Evolutionary conservation across 371 early-diverging fungal genomes (phyloP).

Genomic region (Mucor piriformis): DNA sequence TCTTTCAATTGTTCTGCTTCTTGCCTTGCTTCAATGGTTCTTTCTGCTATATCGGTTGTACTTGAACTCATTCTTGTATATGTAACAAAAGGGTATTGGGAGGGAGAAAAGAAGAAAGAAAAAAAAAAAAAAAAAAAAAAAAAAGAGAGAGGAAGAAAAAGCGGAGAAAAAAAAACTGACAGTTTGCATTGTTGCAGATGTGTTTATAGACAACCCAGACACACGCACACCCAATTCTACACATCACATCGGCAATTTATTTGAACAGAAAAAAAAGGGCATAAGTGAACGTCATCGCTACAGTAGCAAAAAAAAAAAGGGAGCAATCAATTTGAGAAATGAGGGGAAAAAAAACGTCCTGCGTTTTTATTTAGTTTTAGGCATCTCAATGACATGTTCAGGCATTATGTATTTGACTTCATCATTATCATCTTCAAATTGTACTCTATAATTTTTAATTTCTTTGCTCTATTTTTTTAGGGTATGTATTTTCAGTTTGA

Average conservation of each 20-base stretch:
- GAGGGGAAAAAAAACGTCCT: neutral
- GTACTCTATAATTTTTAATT: constrained; percentile 51
- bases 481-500: too few relatives aligned
- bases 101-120: neutral
- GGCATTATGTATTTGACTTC: constrained; percentile 51
- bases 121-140: neutral
- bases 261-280: neutral
- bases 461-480: constrained; percentile 48
- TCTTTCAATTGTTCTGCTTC: constrained; percentile 96
- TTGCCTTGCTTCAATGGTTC: constrained; percentile 87
- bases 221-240: too few relatives aligned
- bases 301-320: neutral
- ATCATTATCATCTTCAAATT: constrained; percentile 71
- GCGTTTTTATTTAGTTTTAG: constrained; percentile 43
- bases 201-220: too few relatives aligned
- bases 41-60: constrained; percentile 80
- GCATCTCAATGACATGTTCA: constrained; percentile 61
- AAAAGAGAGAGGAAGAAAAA: too few relatives aligned
- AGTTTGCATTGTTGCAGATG: too few relatives aligned
- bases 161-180: neutral
- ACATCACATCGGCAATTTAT: too few relatives aligned
- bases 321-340: too few relatives aligned
- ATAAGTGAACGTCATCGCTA: too few relatives aligned
- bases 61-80: constrained; percentile 10
- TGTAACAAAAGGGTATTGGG: neutral